Percentiles rank a stretch among this genome's conserved stretches.
These are phyloP conservation scores for Penicillium paxilli DNA, from an alignment of 495 filamentous ascomycete species.

Conservation along the genomic window DNA sequence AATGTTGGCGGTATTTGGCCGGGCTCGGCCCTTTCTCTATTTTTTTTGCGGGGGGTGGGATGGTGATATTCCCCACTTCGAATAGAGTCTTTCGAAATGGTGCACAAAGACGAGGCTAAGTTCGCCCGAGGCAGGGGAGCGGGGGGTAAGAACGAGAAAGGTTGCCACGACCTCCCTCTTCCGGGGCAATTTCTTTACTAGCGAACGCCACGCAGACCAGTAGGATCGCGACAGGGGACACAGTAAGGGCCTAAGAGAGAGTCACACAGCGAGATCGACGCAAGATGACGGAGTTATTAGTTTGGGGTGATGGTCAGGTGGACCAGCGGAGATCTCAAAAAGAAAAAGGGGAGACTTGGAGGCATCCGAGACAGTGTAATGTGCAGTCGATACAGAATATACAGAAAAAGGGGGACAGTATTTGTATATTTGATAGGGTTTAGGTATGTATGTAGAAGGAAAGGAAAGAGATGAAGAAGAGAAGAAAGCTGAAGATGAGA, in stretches of 20 bases:
- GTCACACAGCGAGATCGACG: conserved; percentile 23
- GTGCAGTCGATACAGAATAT: neutral
- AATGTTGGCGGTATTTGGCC: conserved; percentile 58
- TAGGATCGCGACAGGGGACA: neutral
- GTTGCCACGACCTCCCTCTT: neutral
- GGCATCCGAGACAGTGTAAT: neutral
- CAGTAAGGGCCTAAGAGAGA: neutral
- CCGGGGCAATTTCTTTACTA: neutral
- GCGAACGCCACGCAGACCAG: conserved; percentile 9
- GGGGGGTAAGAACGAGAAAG: neutral
- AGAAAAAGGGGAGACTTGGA: neutral
- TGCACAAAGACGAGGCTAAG: neutral
- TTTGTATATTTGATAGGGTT: neutral
- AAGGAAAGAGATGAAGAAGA: neutral
- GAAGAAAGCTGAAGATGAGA: neutral
- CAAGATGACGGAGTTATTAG: conserved; percentile 29
- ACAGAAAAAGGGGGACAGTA: neutral
- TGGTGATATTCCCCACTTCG: too few relatives aligned
- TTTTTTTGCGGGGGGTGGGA: too few relatives aligned
- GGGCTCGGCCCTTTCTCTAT: neutral
- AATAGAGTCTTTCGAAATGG: too few relatives aligned
- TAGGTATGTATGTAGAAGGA: neutral
- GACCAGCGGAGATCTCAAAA: neutral
- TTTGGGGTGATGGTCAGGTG: conserved; percentile 27
- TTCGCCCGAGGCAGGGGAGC: neutral